Evolutionary conservation across 164 flowering plant genomes (phyloP), one percentile per base, ranked within the genome.

Genomic region (Annona cherimola): DNA sequence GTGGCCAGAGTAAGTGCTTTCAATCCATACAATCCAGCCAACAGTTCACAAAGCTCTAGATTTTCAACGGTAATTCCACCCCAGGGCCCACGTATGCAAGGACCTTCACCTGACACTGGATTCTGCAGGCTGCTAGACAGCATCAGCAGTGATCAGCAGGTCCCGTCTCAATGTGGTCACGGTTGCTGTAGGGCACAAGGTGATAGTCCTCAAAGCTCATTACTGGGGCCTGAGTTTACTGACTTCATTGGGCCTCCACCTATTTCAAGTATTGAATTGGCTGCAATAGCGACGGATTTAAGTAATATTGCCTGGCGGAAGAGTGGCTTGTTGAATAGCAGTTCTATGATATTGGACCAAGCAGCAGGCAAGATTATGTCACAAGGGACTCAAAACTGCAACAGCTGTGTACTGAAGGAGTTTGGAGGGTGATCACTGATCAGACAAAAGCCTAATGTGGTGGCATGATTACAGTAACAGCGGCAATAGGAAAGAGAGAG

Each of bases 201-300:
- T 42, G 77, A 7, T 39, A 45, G 60, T 45, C 55, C 59, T 61
- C 70, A 19, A 66, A 80, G 65, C 66, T 87, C 90, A 39, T 68
- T 94, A 77, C 70, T 92, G 79, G 98, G 97, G 26, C 94, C 96
- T 8, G 94, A 94, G 69, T 94, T 94, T 77, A 76, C 86, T 60
- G 98, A 92, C 2, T 88, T 77, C 78, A 74, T 67, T 3, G 98
- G 88, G 71, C 78, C 93, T 35, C 85, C 87, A 4, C 76, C 87
- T 62, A 85, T 92, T 44, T 77, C 93, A 43, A 85, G 86, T 73
- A 87, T 83, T 69, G 93, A 90, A 73, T 67, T 92, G 68, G 81
- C 84, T 43, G 84, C 93, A 39, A 79, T 92, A 68, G 91, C 91
- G 5, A 78, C 88, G 19, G 94, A 92, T 67, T 66, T 92, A 74